phyloP scores from a whole-genome alignment of 441 rosid species.

The Populus tomentosa region DNA sequence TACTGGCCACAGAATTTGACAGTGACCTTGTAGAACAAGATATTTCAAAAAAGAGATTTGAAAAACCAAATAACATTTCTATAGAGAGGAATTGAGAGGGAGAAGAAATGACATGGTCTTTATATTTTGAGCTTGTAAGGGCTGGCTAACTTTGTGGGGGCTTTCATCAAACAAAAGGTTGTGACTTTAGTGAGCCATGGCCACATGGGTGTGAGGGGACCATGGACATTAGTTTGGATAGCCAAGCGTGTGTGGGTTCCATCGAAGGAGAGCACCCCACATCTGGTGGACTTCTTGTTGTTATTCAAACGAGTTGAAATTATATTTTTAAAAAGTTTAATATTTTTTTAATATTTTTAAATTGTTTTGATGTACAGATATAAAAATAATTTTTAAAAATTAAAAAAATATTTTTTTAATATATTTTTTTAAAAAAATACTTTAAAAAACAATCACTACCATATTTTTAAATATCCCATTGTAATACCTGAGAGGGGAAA shows the following conservation, averaged over 20 bases:
- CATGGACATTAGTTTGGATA: conserved; percentile 6
- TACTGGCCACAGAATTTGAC: conserved; percentile 11
- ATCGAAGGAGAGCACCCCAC: conserved; percentile 13
- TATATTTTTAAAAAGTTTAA: too few relatives aligned
- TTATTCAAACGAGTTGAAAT: too few relatives aligned
- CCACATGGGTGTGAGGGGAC: conserved; percentile 19
- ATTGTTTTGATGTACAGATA: too few relatives aligned
- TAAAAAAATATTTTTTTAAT: too few relatives aligned
- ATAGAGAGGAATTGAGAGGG: neutral
- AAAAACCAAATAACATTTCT: neutral
- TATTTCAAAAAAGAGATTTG: neutral
- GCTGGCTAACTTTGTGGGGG: neutral
- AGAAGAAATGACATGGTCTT: neutral
- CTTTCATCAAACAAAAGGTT: neutral
- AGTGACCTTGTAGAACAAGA: conserved; percentile 10
- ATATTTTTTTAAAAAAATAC: fast-evolving
- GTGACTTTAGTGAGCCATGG: conserved; percentile 16
- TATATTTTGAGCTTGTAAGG: neutral
- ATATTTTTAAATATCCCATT: fast-evolving
- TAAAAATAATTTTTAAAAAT: too few relatives aligned
- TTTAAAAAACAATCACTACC: too few relatives aligned
- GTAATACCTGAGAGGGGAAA: too few relatives aligned
- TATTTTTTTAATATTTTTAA: too few relatives aligned
- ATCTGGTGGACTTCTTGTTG: neutral
- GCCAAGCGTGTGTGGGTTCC: conserved; percentile 26